Percentiles rank a stretch among this genome's conserved stretches.
These are phyloP conservation scores for Neurospora sp. DNA, from an alignment of 495 filamentous ascomycete species.

Conservation along the genomic window DNA sequence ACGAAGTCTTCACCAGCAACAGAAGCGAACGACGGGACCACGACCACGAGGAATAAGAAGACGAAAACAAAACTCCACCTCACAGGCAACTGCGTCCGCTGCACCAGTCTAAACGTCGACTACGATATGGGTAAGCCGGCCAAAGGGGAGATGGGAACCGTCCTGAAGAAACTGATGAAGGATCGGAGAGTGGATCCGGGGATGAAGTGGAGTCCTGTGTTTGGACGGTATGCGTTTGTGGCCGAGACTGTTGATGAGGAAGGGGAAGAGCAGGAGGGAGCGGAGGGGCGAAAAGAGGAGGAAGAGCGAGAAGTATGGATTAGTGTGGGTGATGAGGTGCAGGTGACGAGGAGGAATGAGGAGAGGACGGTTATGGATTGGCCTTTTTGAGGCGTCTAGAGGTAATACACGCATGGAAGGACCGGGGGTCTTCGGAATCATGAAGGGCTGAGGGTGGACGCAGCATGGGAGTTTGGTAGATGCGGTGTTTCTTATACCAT, in stretches of 20 bases:
- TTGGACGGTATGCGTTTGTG: constrained; percentile 73
- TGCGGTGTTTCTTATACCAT: not conserved
- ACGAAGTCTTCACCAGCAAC: constrained; percentile 17
- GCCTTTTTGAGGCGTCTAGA: constrained; percentile 15
- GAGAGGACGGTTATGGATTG: constrained; percentile 49
- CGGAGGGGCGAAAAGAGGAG: constrained; percentile 43
- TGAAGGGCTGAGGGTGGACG: too few species aligned
- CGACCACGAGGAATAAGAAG: not conserved
- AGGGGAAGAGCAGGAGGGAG: constrained; percentile 57
- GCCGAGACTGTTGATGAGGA: constrained; percentile 28
- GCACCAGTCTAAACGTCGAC: constrained; percentile 72
- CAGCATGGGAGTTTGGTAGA: too few species aligned
- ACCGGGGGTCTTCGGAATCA: too few species aligned
- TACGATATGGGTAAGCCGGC: constrained; percentile 62
- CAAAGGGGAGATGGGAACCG: constrained; percentile 49
- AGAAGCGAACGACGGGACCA: not conserved
- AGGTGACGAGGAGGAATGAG: constrained; percentile 45
- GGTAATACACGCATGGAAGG: too few species aligned
- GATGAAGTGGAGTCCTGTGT: constrained; percentile 65
- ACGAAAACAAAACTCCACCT: constrained; percentile 42
- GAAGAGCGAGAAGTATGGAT: constrained; percentile 13
- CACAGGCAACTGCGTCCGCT: constrained; percentile 75
- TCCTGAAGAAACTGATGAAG: constrained; percentile 68
- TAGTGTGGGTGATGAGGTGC: constrained; percentile 59
- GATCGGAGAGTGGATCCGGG: constrained; percentile 72